These are phyloP conservation scores for Tricholoma bakamatsutake DNA, from an alignment of 768 basidiomycete genomes.

Conservation along the genomic window DNA sequence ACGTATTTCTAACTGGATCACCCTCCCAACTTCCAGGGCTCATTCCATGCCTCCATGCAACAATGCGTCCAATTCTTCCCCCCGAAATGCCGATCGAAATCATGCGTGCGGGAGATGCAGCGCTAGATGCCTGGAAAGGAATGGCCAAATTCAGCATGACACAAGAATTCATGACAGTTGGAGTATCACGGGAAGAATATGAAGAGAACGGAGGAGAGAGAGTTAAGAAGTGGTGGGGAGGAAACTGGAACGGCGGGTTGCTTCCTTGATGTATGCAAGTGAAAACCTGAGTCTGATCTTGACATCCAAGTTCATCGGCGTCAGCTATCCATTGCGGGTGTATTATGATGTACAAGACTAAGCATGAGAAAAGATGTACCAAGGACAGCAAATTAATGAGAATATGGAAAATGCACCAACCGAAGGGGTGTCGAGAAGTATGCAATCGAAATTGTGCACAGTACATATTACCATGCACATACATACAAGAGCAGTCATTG, in stretches of 20 bases:
- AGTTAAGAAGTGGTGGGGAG: slow-evolving; percentile 86
- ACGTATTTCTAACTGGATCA: slow-evolving; percentile 85
- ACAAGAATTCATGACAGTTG: slow-evolving; percentile 45
- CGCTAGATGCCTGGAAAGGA: slow-evolving; percentile 83
- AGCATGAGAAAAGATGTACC: slow-evolving; percentile 18
- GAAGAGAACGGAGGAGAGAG: slow-evolving; percentile 87
- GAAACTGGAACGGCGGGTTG: slow-evolving; percentile 68
- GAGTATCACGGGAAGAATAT: slow-evolving; percentile 77
- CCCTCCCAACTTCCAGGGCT: slow-evolving; percentile 74
- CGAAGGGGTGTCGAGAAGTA: not conserved
- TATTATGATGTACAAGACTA: slow-evolving; percentile 18
- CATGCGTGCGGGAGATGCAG: slow-evolving; percentile 55
- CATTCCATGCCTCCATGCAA: slow-evolving; percentile 55
- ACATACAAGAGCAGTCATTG: not conserved
- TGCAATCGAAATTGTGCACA: not conserved
- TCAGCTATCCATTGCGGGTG: slow-evolving; percentile 15
- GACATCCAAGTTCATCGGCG: not conserved
- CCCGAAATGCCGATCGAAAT: slow-evolving; percentile 73
- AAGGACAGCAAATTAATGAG: slow-evolving; percentile 7
- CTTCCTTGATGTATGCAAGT: slow-evolving; percentile 8
- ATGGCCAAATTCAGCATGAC: slow-evolving; percentile 75
- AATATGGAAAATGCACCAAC: slow-evolving; percentile 1
- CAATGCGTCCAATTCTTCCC: slow-evolving; percentile 80
- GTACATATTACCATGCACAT: slow-evolving; percentile 1
- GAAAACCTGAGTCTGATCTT: not conserved